Percentiles rank a stretch among this genome's conserved stretches.
Conservation (phyloP, 768 basidiomycete species). For the Boletellus sp. region DNA sequence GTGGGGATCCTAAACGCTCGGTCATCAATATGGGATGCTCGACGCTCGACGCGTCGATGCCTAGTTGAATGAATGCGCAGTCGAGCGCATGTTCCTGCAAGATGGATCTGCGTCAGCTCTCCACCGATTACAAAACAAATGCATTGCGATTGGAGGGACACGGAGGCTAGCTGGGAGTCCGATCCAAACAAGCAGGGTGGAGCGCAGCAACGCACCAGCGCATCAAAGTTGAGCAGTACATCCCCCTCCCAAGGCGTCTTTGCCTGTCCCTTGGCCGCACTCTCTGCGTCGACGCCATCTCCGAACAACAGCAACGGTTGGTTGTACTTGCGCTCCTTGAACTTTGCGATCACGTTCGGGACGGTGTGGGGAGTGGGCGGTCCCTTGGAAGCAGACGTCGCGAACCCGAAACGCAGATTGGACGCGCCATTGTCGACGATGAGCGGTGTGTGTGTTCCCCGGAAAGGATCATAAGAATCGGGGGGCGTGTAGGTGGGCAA, state of each 20-base stretch:
- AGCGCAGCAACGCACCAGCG: constrained; percentile 61
- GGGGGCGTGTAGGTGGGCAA: constrained; percentile 35
- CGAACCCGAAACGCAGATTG: constrained; percentile 79
- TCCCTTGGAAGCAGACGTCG: constrained; percentile 38
- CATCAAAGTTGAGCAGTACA: constrained; percentile 86
- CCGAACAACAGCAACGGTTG: constrained; percentile 85
- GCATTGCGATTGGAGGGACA: too few species aligned
- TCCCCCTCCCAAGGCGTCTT: constrained; percentile 94
- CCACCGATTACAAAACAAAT: too few species aligned
- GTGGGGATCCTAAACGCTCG: constrained; percentile 81
- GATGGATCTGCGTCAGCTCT: constrained; percentile 19
- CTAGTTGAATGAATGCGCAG: constrained; percentile 83
- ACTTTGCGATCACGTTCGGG: constrained; percentile 76
- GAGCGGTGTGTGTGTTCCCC: constrained; percentile 55
- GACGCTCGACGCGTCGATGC: constrained; percentile 70
- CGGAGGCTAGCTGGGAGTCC: too few species aligned
- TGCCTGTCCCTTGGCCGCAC: constrained; percentile 72
- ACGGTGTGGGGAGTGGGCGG: constrained; percentile 48
- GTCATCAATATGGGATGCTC: constrained; percentile 93
- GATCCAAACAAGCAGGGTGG: too few species aligned
- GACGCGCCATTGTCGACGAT: constrained; percentile 91
- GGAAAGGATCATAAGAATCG: constrained; percentile 50
- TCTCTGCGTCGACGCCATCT: constrained; percentile 81
- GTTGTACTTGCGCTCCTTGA: constrained; percentile 85
- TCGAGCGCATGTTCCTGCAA: constrained; percentile 91